Evolutionary conservation across 1,139 yeast species (phyloP).

Genomic region (Candida buenavistaensis): DNA sequence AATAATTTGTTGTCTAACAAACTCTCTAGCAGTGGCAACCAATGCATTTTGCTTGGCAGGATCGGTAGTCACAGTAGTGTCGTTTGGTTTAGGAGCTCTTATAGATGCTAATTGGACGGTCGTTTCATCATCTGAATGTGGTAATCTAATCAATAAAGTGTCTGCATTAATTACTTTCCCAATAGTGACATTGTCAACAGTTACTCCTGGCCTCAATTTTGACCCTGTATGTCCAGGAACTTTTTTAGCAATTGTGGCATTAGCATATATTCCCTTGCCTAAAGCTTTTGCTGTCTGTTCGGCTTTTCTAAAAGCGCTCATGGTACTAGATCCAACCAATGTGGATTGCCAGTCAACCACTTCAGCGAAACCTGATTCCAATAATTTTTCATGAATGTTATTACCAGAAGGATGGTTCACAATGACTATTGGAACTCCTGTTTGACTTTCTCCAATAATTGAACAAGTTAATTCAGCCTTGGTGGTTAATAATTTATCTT

Average conservation of each 20-base stretch:
- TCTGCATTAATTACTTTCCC: conserved; percentile 69
- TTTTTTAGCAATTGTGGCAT: conserved; percentile 22
- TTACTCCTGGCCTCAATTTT: conserved; percentile 43
- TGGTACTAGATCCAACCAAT: conserved; percentile 64
- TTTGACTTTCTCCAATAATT: conserved; percentile 60
- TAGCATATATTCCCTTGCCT: conserved; percentile 65
- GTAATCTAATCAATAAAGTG: conserved; percentile 54
- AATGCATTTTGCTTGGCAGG: conserved; percentile 44
- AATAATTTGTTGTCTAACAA: conserved; percentile 63
- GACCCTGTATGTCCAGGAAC: conserved; percentile 21
- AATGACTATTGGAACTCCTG: conserved; percentile 63
- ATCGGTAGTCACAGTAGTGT: conserved; percentile 50
- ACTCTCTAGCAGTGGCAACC: conserved; percentile 69
- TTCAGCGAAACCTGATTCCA: conserved; percentile 70
- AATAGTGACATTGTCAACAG: conserved; percentile 53
- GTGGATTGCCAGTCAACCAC: conserved; percentile 83
- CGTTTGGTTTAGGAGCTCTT: conserved; percentile 69
- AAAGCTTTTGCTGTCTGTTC: conserved; percentile 66
- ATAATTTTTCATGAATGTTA: conserved; percentile 61
- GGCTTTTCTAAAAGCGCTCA: conserved; percentile 62
- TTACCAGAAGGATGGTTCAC: conserved; percentile 74
- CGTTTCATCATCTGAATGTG: conserved; percentile 46
- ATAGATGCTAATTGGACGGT: conserved; percentile 75
- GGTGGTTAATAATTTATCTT: conserved; percentile 65
- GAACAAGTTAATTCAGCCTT: conserved; percentile 51